Evolutionary conservation across 129 eudicot species (phyloP).

Genomic region (Arctium minus): DNA sequence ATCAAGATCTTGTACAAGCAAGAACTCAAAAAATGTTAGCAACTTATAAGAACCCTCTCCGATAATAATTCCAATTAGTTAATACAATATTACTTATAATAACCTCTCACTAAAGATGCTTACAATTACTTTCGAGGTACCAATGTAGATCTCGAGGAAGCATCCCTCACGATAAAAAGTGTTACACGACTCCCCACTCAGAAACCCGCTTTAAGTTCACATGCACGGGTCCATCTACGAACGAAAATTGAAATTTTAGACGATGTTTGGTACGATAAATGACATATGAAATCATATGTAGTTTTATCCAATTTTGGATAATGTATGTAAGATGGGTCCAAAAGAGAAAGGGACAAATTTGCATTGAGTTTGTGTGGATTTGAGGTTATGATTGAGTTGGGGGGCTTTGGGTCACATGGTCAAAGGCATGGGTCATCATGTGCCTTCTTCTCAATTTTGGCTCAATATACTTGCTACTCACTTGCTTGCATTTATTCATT

Average conservation of each 20-base stretch:
- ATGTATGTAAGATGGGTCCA: slow-evolving; percentile 22
- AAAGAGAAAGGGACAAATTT: slow-evolving; percentile 13
- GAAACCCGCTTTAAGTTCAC: background rate
- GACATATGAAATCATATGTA: slow-evolving; percentile 18
- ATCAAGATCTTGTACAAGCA: too few species aligned
- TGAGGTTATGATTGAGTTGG: slow-evolving; percentile 27
- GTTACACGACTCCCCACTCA: background rate
- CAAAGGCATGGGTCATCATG: slow-evolving; percentile 42
- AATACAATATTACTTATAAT: too few species aligned
- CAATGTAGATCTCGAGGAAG: background rate
- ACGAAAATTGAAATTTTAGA: background rate
- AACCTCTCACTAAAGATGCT: too few species aligned
- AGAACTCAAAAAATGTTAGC: too few species aligned
- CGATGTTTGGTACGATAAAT: background rate
- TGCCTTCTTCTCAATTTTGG: slow-evolving; percentile 24
- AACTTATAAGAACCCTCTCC: too few species aligned
- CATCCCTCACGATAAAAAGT: background rate
- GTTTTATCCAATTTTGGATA: slow-evolving; percentile 24
- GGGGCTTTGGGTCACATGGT: slow-evolving; percentile 28
- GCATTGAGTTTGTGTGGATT: slow-evolving; percentile 18
- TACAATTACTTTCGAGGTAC: too few species aligned
- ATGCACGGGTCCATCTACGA: slow-evolving; percentile 2
- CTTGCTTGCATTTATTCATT: slow-evolving; percentile 30
- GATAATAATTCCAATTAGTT: too few species aligned
- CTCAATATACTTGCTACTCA: slow-evolving; percentile 1